A percentile compares a stretch with the other conserved stretches of the same genome.
These are phyloP conservation scores for Ettlia oleoabundans DNA, from an alignment of 139 green algal species.

Conservation along the genomic window DNA sequence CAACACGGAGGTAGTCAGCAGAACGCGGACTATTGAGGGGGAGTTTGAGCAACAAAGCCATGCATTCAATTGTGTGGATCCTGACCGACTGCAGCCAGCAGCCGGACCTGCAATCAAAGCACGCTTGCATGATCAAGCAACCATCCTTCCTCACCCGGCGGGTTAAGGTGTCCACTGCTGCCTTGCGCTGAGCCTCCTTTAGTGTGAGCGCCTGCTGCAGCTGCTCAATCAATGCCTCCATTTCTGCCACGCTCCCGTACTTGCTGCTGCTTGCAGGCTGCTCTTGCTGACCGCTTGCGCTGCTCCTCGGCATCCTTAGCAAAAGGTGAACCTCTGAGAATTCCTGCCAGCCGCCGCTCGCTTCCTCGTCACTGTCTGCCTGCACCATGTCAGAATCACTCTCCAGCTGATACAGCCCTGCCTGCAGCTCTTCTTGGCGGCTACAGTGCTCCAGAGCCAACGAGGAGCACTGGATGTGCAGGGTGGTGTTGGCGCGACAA, in stretches of 20 bases:
- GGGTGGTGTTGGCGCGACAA: constrained; percentile 26
- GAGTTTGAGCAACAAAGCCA: no score
- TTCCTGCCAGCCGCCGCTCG: not conserved
- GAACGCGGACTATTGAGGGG: no score
- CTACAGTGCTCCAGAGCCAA: no score
- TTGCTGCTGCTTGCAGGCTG: not conserved
- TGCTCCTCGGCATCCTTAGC: constrained; percentile 32
- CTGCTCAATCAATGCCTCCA: constrained; percentile 27
- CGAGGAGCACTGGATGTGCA: no score
- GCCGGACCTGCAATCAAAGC: no score
- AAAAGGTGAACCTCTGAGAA: constrained; percentile 41
- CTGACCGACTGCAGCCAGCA: no score
- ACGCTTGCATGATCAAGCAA: no score
- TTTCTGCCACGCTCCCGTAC: constrained; percentile 12
- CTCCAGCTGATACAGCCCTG: not conserved
- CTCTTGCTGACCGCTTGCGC: not conserved
- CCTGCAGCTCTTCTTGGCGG: not conserved
- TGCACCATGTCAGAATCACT: not conserved
- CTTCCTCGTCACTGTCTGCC: not conserved
- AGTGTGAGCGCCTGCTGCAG: constrained; percentile 23
- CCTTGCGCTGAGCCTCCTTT: constrained; percentile 33
- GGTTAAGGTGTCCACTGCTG: not conserved
- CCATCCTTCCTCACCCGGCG: not conserved
- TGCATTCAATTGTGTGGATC: no score
- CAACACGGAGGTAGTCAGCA: no score